Conservation (phyloP, 305 asterid species). For the Caryopteris hybrid region DNA sequence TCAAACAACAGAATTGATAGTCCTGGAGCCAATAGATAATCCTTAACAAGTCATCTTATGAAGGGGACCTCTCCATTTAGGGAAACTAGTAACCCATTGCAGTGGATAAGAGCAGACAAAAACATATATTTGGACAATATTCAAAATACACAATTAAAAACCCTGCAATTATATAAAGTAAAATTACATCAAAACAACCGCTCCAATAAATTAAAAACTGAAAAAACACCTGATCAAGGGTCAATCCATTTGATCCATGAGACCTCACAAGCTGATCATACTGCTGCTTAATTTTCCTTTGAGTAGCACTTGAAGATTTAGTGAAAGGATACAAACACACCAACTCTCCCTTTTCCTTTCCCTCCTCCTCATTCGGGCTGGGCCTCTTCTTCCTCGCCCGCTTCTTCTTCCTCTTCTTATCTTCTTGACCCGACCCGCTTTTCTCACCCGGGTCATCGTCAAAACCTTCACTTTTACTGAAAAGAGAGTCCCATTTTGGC, state of each 20-base stretch:
- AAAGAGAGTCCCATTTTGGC: conserved; percentile 42
- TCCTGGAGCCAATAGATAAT: background rate
- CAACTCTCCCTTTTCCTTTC: conserved; percentile 38
- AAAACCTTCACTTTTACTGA: conserved; percentile 17
- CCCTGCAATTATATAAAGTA: background rate
- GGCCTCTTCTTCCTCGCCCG: conserved; percentile 59
- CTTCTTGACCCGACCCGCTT: conserved; percentile 39
- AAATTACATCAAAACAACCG: background rate
- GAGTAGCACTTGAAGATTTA: conserved; percentile 63
- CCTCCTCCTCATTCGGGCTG: conserved; percentile 38
- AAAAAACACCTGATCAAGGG: conserved; percentile 59
- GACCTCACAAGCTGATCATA: conserved; percentile 82
- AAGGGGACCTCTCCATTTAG: background rate
- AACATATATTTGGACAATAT: conserved; percentile 3
- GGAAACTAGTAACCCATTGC: background rate
- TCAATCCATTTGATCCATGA: conserved; percentile 67
- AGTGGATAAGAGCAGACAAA: conserved; percentile 8
- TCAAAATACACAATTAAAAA: conserved; percentile 8
- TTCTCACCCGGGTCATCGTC: conserved; percentile 30
- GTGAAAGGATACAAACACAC: conserved; percentile 70
- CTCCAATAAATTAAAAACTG: background rate
- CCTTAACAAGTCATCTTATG: background rate
- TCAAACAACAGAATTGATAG: background rate
- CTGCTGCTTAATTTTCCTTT: conserved; percentile 73
- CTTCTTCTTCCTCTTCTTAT: conserved; percentile 62